Evolutionary conservation across 208 protist species (phyloP).

Genomic region (Naegleria gruberi): DNA sequence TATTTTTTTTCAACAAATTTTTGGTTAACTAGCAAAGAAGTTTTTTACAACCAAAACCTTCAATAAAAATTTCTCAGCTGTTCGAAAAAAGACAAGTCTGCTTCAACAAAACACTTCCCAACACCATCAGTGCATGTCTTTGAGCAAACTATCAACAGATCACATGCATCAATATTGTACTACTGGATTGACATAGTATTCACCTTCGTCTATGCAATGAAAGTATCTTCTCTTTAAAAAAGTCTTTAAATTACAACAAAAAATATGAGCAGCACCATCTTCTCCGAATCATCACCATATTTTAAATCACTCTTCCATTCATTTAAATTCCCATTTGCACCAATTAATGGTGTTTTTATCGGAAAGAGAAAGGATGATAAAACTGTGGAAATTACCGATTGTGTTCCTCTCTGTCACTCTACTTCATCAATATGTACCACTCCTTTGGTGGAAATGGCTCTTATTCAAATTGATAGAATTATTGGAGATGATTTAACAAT

Average conservation of each 20-base stretch:
- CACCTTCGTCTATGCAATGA: too few relatives aligned
- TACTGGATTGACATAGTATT: too few relatives aligned
- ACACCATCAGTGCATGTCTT: too few relatives aligned
- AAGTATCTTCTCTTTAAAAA: too few relatives aligned
- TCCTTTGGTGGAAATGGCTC: neutral
- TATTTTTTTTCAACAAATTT: conserved; percentile 1
- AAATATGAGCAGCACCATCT: neutral
- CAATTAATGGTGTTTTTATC: neutral
- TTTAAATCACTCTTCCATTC: neutral
- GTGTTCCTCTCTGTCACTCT: neutral
- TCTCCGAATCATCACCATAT: neutral
- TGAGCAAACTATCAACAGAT: too few relatives aligned
- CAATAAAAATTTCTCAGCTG: too few relatives aligned
- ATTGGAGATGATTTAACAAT: neutral
- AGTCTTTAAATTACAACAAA: neutral
- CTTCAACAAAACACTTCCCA: too few relatives aligned
- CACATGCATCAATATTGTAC: too few relatives aligned
- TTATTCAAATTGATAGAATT: neutral
- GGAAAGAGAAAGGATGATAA: neutral
- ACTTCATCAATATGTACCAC: neutral
- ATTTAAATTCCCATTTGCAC: neutral
- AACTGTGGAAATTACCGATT: neutral
- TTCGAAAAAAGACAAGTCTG: too few relatives aligned
- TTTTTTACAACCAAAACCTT: neutral
- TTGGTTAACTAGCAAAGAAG: neutral